phyloP scores from a whole-genome alignment of 768 basidiomycete genomes.

The Tylopilus vinaceipallidus region DNA sequence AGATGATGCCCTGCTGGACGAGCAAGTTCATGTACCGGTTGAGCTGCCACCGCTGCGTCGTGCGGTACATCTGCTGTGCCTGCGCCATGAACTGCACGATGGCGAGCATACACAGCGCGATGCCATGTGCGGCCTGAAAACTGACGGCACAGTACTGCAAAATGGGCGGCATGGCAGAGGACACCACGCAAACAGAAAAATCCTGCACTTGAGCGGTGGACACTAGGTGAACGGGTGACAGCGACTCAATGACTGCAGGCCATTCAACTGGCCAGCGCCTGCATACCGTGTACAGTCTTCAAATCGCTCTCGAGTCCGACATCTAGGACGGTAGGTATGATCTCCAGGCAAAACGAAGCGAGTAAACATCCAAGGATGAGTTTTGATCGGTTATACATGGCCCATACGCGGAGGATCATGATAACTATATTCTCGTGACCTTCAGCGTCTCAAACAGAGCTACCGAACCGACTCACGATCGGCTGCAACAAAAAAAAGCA shows the following conservation, averaged over 20 bases:
- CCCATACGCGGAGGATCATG: conserved; percentile 2
- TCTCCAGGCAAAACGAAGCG: not conserved
- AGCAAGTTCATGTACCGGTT: not conserved
- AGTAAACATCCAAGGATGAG: not conserved
- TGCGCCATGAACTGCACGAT: not conserved
- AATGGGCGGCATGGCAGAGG: not conserved
- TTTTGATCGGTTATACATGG: not conserved
- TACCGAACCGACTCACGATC: not conserved
- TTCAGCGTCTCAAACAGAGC: not conserved
- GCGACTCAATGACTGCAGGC: not conserved
- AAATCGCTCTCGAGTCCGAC: not conserved
- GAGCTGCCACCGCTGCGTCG: not conserved
- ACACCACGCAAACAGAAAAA: not conserved
- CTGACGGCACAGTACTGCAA: not conserved
- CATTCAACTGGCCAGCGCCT: not conserved
- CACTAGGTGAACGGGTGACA: not conserved
- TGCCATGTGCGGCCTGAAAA: not conserved
- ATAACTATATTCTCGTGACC: not conserved
- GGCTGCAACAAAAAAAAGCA: not conserved
- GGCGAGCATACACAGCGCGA: not conserved
- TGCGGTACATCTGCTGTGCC: not conserved
- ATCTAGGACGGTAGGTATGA: not conserved
- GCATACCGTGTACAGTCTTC: not conserved
- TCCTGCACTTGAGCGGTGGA: not conserved
- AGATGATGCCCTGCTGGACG: not conserved